Base-by-base conservation (phyloP, 2,329 filamentous ascomycete species). In the Fusarium tricinctum region DNA sequence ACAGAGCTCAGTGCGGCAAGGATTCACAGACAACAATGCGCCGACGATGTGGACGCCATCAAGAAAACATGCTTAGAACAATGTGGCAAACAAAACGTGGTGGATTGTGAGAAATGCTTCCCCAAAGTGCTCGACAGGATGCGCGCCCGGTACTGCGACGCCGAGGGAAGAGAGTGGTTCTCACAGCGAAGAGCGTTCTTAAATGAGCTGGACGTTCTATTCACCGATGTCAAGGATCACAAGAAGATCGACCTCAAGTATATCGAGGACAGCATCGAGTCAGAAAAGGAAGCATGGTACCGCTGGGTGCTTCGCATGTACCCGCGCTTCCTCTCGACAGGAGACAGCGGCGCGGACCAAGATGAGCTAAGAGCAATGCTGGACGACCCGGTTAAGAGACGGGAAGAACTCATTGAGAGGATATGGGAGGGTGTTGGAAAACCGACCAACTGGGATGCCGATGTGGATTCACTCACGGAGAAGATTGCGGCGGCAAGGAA, bases 201-300 rank as follows among this genome's bases (percentile, higher is more conserved):
- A 22, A 78, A 81, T 52, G 83, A 85, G 55, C 78, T 88, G 13
- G 83, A 85, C 63, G 74, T 75, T 45, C 72, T 86, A 45, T 83
- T 88, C 63, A 75, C 82, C 7, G 82, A 84, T 50, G 84, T 82
- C 51, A 82, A 81, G 67, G 76, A 79, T 17, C 76, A 80, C 66
- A 80, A 80, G 38, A 73, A 80, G 44, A 72, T 79, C n/a, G 78
- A 80, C 51, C 75, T 87, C 14, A 76, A 79, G 42, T 76, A 73
- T 19, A 81, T 88, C 40, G 85, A 88, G 67, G 78, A 80, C 22
- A 81, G 82, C 61, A 82, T 88, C 69, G 77, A 79, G 12, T 81
- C 81, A 28, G 85, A 87, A 72, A 86, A 85, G 71, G 80, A 81
- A 62, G 80, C 81, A 13, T 88, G 86, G 85, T 85, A 86, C 58